Evolutionary conservation across 148 eudicot species (phyloP), one percentile per base, ranked within the genome.

Genomic region (Camellia japonica): DNA sequence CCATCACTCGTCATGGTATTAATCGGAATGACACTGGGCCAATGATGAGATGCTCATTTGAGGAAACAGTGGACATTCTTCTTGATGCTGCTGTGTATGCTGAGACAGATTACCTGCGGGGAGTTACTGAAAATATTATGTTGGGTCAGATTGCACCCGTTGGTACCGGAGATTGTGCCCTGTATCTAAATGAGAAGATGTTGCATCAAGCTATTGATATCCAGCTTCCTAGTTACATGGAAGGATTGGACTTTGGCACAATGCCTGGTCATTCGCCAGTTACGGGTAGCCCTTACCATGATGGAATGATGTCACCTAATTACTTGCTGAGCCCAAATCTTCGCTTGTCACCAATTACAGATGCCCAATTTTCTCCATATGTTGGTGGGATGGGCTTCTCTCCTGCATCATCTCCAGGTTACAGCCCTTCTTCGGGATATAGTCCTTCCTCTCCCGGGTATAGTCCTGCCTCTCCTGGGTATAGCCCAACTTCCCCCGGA

Each of bases 1-100:
- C 99, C 83, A 97, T 97, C 67, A 97, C 99, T 70, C 93, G 99
- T 62, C 99, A 97, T 66, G 99, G 99, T 43, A 97, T 97, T 78
- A 97, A 97, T 73, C 85, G 99, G 46, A 94, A 94, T 74, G 95
- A 92, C 78, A 97, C 99, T 18, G 99, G 99, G 15, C 99, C 99
- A 2, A 78, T 97, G 88, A 97, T 97, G 99, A 89, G 99, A 80
- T 97, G 99, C 87, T 97, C 99, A n/a, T 97, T 97, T 82, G 99
- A 97, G 85, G 99, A 97, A 84, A 97, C 99, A 38, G 99, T 97
- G 65, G 99, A 97, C 83, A 97, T 97, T 83, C 99, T 97, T 74
- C 95, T 97, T 41, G 99, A 94, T 84, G 99, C 98, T 83, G 98
- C 99, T 82, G 99, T 94, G 3, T 94, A 87, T 82, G 99, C 99